Conservation (phyloP, 1,284 basidiomycete species). For the Athelia psychrophila region DNA sequence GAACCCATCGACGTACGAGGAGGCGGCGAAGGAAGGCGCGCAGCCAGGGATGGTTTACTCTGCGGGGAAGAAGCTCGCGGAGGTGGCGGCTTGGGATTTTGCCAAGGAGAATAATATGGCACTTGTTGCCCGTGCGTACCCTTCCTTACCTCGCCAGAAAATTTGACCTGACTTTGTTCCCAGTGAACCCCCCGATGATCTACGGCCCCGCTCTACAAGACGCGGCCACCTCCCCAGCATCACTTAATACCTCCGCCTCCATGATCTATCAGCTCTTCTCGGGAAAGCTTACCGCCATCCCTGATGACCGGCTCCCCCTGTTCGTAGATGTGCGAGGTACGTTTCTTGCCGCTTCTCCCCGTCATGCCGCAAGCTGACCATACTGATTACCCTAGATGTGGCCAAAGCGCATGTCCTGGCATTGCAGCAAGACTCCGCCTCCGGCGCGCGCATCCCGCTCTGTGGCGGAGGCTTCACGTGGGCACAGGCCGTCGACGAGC, state of each 20-base stretch:
- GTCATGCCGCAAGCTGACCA: too few species aligned
- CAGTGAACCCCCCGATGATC: not conserved
- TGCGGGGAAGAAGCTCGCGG: slow-evolving; percentile 2
- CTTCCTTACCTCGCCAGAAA: not conserved
- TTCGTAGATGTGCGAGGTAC: not conserved
- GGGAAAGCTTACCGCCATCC: not conserved
- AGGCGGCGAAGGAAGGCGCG: not conserved
- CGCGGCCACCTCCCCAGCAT: not conserved
- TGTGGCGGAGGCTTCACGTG: not conserved
- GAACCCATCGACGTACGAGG: not conserved
- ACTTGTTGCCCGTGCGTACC: not conserved
- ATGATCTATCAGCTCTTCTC: not conserved
- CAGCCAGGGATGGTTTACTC: not conserved
- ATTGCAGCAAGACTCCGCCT: not conserved
- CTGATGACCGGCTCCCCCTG: not conserved
- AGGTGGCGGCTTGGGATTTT: slow-evolving; percentile 2
- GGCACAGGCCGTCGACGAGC: not conserved
- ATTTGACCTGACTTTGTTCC: not conserved
- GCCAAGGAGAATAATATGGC: not conserved
- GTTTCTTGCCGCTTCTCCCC: not conserved
- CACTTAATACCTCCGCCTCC: not conserved
- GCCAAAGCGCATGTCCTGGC: not conserved
- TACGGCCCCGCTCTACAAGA: not conserved
- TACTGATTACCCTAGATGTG: not conserved
- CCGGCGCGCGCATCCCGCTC: not conserved